These are phyloP conservation scores for Hyphopichia homilentoma DNA, from an alignment of 805 yeast species.

Conservation along the genomic window DNA sequence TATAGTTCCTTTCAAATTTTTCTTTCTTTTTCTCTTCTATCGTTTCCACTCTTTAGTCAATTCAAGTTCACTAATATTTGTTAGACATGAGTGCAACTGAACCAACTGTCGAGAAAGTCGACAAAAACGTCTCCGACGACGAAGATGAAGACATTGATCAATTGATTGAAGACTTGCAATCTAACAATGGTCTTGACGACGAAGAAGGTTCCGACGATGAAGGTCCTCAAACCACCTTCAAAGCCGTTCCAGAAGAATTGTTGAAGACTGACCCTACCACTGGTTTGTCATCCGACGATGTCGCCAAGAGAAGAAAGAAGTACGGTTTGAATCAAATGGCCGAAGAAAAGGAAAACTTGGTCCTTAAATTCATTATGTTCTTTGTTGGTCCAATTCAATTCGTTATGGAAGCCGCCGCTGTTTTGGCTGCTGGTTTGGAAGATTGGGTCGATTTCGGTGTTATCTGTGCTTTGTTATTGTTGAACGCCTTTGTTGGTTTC, in stretches of 20 bases:
- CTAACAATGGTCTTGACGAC: slow-evolving; percentile 50
- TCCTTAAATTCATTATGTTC: slow-evolving; percentile 79
- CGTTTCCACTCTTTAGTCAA: slow-evolving; percentile 9
- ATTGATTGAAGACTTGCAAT: slow-evolving; percentile 75
- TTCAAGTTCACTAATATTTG: too few species aligned
- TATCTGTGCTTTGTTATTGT: slow-evolving; percentile 78
- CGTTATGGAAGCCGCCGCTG: slow-evolving; percentile 97
- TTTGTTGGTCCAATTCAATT: slow-evolving; percentile 95
- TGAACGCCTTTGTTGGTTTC: slow-evolving; percentile 94
- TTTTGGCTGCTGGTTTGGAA: slow-evolving; percentile 91
- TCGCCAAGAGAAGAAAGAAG: slow-evolving; percentile 79
- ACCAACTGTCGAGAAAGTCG: slow-evolving; percentile 54
- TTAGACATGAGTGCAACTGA: slow-evolving; percentile 37
- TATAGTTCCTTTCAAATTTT: slow-evolving; percentile 2
- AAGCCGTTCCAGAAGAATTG: slow-evolving; percentile 82
- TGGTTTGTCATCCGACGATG: slow-evolving; percentile 81
- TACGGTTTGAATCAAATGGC: slow-evolving; percentile 88
- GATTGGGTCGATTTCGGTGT: slow-evolving; percentile 99
- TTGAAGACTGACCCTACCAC: slow-evolving; percentile 74
- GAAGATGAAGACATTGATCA: slow-evolving; percentile 58
- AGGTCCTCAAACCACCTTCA: slow-evolving; percentile 38
- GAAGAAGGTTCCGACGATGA: slow-evolving; percentile 54
- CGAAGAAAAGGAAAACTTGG: slow-evolving; percentile 77
- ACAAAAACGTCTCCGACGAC: slow-evolving; percentile 48
- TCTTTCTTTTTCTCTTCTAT: slow-evolving; percentile 3